phyloP scores from a whole-genome alignment of 768 basidiomycete genomes.

The Serendipita indica region DNA sequence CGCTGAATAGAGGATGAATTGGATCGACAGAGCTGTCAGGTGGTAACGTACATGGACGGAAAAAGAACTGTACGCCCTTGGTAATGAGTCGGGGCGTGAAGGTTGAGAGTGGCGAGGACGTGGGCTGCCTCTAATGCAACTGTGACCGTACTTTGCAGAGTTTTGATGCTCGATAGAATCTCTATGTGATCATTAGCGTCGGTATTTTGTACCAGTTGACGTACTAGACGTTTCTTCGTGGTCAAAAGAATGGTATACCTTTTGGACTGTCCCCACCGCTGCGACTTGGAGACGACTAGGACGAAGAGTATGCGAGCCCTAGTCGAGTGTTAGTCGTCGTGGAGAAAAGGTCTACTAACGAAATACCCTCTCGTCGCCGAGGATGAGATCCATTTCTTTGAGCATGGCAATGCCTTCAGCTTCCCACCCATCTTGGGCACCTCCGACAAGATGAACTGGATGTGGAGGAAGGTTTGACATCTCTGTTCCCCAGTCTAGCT shows the following conservation, averaged over 20 bases:
- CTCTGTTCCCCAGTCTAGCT: neutral
- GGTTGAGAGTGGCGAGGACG: neutral
- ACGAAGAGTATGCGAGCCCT: neutral
- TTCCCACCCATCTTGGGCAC: neutral
- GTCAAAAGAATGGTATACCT: neutral
- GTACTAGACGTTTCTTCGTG: neutral
- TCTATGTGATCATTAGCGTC: neutral
- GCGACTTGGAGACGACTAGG: too few species aligned
- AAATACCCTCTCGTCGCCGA: neutral
- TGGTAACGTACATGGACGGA: neutral
- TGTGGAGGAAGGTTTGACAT: neutral
- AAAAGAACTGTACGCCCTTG: neutral
- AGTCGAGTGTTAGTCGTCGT: neutral
- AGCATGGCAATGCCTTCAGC: neutral
- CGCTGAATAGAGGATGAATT: too few species aligned
- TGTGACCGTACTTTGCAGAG: neutral
- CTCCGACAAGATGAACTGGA: neutral
- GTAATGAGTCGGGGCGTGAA: neutral
- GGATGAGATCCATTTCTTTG: neutral
- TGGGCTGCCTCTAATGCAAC: neutral
- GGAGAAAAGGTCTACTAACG: neutral
- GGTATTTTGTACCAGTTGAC: neutral
- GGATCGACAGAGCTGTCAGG: too few species aligned
- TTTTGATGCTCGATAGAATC: neutral
- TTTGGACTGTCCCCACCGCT: too few species aligned